phyloP scores from a whole-genome alignment of 2,329 filamentous ascomycete genomes.

The Magnaporthiopsis incrustans region DNA sequence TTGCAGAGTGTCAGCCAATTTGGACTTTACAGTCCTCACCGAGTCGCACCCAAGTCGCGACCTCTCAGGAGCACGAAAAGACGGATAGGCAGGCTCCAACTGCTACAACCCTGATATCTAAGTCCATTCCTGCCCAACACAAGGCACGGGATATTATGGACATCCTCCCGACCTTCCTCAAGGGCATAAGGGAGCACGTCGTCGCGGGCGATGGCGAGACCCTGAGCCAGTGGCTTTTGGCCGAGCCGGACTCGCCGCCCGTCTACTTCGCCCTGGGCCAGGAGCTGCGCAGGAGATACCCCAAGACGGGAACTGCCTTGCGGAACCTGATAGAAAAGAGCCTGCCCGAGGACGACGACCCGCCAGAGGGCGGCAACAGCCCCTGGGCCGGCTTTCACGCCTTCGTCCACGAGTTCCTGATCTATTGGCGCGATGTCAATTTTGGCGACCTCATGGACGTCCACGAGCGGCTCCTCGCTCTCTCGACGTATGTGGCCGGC shows the following conservation, averaged over 20 bases:
- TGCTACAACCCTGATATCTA: not conserved
- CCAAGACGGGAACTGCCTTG: conserved; percentile 39
- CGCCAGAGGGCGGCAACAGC: conserved; percentile 54
- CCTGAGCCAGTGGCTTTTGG: conserved; percentile 62
- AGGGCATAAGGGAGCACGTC: conserved; percentile 54
- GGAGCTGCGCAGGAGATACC: conserved; percentile 57
- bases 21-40: not conserved
- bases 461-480: conserved; percentile 63
- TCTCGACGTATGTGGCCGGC: conserved; percentile 28
- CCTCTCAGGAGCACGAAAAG: not conserved
- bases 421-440: conserved; percentile 74
- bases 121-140: not conserved
- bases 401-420: conserved; percentile 75
- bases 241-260: conserved; percentile 62
- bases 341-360: conserved; percentile 57
- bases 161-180: conserved; percentile 44
- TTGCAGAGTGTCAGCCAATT: not conserved
- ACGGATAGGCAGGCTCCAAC: not conserved
- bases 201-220: conserved; percentile 44
- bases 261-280: conserved; percentile 60
- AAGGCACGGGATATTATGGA: not conserved
- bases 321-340: conserved; percentile 55
- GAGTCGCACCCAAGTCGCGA: not conserved
- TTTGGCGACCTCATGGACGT: conserved; percentile 66
- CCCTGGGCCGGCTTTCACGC: conserved; percentile 69